Conservation (phyloP, 495 filamentous ascomycete species). For the Podospora anserina region DNA sequence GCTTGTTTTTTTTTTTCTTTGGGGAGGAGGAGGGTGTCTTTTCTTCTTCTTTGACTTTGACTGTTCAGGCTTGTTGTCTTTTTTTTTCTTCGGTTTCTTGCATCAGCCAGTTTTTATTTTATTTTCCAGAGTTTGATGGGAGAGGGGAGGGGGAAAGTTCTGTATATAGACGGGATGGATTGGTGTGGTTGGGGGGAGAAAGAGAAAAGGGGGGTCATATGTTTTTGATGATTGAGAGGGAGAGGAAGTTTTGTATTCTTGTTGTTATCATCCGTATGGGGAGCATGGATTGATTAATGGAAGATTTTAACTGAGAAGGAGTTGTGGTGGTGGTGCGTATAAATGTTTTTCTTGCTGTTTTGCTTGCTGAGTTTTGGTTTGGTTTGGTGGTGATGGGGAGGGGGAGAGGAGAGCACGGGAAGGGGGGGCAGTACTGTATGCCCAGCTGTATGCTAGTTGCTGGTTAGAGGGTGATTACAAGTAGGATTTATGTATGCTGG, state of each 20-base stretch:
- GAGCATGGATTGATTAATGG: not conserved
- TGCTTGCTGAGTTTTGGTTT: too few species aligned
- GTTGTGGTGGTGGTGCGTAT: not conserved
- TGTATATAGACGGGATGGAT: not conserved
- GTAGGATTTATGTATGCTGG: not conserved
- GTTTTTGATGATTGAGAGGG: not conserved
- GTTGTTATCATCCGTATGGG: not conserved
- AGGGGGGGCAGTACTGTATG: not conserved
- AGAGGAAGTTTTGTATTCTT: not conserved
- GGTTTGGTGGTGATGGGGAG: too few species aligned
- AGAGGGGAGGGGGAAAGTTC: not conserved
- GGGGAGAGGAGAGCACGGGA: not conserved
- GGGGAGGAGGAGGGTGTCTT: not conserved
- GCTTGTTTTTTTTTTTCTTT: slow-evolving; percentile 5
- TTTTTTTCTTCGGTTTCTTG: not conserved
- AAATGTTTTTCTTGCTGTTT: not conserved
- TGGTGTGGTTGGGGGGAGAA: not conserved
- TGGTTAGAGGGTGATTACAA: not conserved
- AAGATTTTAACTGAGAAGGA: not conserved
- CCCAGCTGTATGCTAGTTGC: not conserved
- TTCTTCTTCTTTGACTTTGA: not conserved
- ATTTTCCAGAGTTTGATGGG: not conserved
- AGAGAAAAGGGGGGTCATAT: not conserved
- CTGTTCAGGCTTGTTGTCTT: not conserved
- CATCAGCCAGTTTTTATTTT: not conserved